phyloP scores from a whole-genome alignment of 2,329 filamentous ascomycete species.

The Hypoxylon sp. region DNA sequence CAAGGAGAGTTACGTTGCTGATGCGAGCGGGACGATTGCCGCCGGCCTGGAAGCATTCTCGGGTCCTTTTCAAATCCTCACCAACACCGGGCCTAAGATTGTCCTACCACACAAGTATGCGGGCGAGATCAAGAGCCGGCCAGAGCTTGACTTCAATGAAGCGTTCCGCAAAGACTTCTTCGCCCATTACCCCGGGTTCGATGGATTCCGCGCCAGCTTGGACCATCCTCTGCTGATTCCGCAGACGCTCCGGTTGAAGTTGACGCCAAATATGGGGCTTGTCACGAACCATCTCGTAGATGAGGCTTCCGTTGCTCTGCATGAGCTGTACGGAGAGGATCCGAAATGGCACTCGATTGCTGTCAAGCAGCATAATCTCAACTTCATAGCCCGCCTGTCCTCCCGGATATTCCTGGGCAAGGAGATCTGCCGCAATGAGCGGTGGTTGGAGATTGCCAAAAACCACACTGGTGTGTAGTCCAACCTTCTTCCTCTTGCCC shows the following conservation, averaged over 20 bases:
- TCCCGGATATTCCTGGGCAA: conserved; percentile 62
- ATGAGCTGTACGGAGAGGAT: conserved; percentile 50
- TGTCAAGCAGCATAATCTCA: conserved; percentile 55
- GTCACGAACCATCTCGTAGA: conserved; percentile 54
- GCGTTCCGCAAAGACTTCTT: conserved; percentile 54
- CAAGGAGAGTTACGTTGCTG: too few species aligned
- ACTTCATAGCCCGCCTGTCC: conserved; percentile 61
- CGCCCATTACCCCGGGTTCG: conserved; percentile 52
- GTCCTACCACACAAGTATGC: conserved; percentile 51
- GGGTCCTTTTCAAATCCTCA: conserved; percentile 51
- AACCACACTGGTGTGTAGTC: conserved; percentile 57
- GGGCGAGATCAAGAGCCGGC: conserved; percentile 54
- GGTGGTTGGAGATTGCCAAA: conserved; percentile 61
- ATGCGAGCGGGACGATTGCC: too few species aligned
- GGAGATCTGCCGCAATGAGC: conserved; percentile 58
- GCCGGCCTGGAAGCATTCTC: too few species aligned
- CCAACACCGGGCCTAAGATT: conserved; percentile 51
- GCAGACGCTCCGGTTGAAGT: conserved; percentile 51
- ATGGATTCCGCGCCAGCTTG: conserved; percentile 42
- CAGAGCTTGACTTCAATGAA: conserved; percentile 51
- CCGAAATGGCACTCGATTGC: conserved; percentile 56
- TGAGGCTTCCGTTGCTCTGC: conserved; percentile 51
- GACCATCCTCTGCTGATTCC: conserved; percentile 46
- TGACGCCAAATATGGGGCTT: conserved; percentile 52
- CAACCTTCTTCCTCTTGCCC: conserved; percentile 43